Percentiles rank a stretch among this genome's conserved stretches.
phyloP scores from a whole-genome alignment of 2,329 filamentous ascomycete species.

The Exophiala aquamarina region DNA sequence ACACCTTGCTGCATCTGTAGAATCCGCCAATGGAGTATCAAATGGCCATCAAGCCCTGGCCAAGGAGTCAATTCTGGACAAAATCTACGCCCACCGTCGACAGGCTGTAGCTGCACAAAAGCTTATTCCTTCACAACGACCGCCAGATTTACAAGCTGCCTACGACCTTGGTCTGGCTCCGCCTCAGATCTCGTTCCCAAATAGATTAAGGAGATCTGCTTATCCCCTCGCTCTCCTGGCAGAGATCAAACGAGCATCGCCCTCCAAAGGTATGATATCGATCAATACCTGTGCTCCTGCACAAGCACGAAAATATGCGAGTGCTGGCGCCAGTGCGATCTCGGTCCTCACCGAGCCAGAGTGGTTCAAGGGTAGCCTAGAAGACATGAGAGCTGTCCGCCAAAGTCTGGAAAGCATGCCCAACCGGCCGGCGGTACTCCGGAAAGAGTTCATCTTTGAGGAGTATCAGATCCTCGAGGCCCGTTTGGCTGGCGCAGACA shows the following conservation, averaged over 20 bases:
- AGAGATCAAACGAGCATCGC: conserved; percentile 94
- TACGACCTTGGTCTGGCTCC: conserved; percentile 84
- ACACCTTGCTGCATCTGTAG: conserved; percentile 21
- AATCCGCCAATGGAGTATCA: conserved; percentile 28
- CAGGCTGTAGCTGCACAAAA: conserved; percentile 78
- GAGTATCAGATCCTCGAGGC: conserved; percentile 98
- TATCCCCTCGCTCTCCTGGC: conserved; percentile 94
- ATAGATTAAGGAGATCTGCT: conserved; percentile 75
- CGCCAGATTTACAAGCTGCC: conserved; percentile 78
- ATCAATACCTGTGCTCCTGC: conserved; percentile 82
- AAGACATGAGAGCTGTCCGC: conserved; percentile 83
- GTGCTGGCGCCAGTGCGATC: conserved; percentile 93
- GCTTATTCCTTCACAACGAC: conserved; percentile 77
- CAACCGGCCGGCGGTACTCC: conserved; percentile 84
- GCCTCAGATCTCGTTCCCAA: conserved; percentile 76
- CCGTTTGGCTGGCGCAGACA: conserved; percentile 87
- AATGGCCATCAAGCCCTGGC: conserved; percentile 43
- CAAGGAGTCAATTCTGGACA: conserved; percentile 82
- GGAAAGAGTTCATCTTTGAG: conserved; percentile 97
- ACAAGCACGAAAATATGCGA: conserved; percentile 87
- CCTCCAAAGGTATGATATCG: conserved; percentile 93
- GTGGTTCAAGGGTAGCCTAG: conserved; percentile 98
- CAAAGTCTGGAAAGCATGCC: conserved; percentile 88
- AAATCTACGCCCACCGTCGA: conserved; percentile 82
- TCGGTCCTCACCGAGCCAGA: conserved; percentile 98